These are phyloP conservation scores for Phytophthora litchii DNA, from an alignment of 352 stramenopile genomes.

Conservation along the genomic window DNA sequence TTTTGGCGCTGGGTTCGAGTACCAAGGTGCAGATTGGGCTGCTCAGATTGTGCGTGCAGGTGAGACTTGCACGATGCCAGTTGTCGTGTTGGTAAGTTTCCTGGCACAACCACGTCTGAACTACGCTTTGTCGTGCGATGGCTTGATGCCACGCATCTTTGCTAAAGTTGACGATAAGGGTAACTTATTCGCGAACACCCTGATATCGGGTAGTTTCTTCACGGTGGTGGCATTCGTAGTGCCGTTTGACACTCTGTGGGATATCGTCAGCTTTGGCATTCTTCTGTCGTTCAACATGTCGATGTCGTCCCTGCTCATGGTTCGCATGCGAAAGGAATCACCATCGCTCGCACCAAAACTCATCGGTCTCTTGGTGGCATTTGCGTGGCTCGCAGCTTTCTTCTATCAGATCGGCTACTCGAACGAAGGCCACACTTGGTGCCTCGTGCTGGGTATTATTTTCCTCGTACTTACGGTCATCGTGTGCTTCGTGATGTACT, in stretches of 20 bases:
- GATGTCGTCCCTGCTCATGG: conserved; percentile 74
- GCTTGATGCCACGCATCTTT: conserved; percentile 93
- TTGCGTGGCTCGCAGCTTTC: conserved; percentile 52
- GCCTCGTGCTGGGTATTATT: conserved; percentile 48
- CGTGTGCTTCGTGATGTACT: conserved; percentile 39
- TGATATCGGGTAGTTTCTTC: conserved; percentile 71
- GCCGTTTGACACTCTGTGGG: conserved; percentile 83
- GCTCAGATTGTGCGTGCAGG: conserved; percentile 43
- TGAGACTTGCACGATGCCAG: conserved; percentile 52
- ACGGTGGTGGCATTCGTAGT: conserved; percentile 72
- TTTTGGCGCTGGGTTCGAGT: conserved; percentile 56
- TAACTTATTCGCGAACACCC: conserved; percentile 80
- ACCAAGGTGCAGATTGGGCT: conserved; percentile 48
- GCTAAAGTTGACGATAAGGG: conserved; percentile 81
- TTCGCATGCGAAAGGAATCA: conserved; percentile 66
- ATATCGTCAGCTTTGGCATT: conserved; percentile 91
- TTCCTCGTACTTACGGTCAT: conserved; percentile 51
- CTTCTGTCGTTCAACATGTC: conserved; percentile 89
- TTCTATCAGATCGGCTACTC: conserved; percentile 71
- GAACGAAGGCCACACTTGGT: conserved; percentile 31
- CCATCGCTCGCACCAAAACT: conserved; percentile 47
- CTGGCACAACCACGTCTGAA: conserved; percentile 94
- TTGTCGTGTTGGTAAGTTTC: conserved; percentile 95
- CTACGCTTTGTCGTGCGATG: conserved; percentile 93
- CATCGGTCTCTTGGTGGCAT: conserved; percentile 46